phyloP scores from a whole-genome alignment of 2,329 filamentous ascomycete species.

The Paraphaeosphaeria sporulosa region DNA sequence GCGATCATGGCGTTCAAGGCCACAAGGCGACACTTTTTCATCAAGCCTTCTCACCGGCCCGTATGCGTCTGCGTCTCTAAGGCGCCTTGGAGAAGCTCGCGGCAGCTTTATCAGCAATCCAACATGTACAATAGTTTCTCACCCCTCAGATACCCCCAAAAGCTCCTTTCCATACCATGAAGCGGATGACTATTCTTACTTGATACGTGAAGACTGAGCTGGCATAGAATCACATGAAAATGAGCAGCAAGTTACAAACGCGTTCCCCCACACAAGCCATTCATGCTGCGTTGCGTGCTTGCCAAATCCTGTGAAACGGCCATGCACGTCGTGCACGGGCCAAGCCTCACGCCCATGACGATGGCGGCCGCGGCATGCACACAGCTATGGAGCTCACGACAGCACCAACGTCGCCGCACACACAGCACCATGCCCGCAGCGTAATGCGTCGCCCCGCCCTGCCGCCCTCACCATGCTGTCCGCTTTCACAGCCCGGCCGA shows the following conservation, averaged over 20 bases:
- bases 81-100: neutral
- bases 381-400: conserved; percentile 29
- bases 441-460: conserved; percentile 22
- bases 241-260: neutral
- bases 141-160: neutral
- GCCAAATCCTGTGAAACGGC: neutral
- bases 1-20: neutral
- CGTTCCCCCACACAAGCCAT: neutral
- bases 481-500: conserved; percentile 93
- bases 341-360: conserved; percentile 32
- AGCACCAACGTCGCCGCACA: conserved; percentile 28
- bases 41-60: neutral
- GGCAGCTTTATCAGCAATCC: neutral
- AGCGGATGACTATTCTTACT: neutral
- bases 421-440: conserved; percentile 24
- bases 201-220: neutral
- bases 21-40: neutral
- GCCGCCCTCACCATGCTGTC: conserved; percentile 74
- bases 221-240: neutral
- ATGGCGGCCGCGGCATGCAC: conserved; percentile 13
- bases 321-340: conserved; percentile 15
- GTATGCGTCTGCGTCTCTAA: neutral
- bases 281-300: neutral
- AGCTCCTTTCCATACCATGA: neutral
- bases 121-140: neutral